These are phyloP conservation scores for Tardiomyces depauwii DNA, from an alignment of 1,139 yeast species.

Conservation along the genomic window DNA sequence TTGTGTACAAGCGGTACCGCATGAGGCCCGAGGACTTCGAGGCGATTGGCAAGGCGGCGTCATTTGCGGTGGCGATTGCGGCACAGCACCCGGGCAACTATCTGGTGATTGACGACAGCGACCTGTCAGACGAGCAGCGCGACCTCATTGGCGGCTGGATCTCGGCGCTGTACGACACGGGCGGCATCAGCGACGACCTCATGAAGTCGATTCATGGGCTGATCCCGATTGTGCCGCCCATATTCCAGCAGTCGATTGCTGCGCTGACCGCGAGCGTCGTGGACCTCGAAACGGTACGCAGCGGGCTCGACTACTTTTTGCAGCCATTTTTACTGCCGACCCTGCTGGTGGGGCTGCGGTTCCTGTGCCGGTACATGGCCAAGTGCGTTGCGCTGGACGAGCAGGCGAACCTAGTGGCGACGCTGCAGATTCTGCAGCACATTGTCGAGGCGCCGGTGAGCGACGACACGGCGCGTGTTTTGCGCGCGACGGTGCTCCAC, in stretches of 20 bases:
- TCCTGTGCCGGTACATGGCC: slow-evolving; percentile 26
- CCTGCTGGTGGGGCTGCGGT: slow-evolving; percentile 32
- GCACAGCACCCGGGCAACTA: slow-evolving; percentile 7
- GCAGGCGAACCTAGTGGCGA: slow-evolving; percentile 9
- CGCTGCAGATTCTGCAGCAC: slow-evolving; percentile 6
- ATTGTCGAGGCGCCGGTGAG: slow-evolving; percentile 1
- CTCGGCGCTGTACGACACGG: slow-evolving; percentile 68
- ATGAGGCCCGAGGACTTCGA: not conserved
- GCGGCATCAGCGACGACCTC: slow-evolving; percentile 78
- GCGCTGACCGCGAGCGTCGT: slow-evolving; percentile 50
- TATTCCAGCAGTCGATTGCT: slow-evolving; percentile 60
- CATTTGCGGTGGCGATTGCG: not conserved
- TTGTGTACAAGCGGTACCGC: slow-evolving; percentile 33
- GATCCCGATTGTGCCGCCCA: slow-evolving; percentile 55
- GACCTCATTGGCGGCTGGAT: slow-evolving; percentile 66
- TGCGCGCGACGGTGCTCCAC: not conserved
- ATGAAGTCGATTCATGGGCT: slow-evolving; percentile 60
- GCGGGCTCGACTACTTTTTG: slow-evolving; percentile 54
- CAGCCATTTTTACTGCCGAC: slow-evolving; percentile 47
- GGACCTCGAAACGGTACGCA: slow-evolving; percentile 36
- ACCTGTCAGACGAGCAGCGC: slow-evolving; percentile 18
- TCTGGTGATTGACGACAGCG: not conserved
- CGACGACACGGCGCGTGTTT: not conserved
- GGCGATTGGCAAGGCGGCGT: not conserved
- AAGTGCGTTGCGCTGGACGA: slow-evolving; percentile 5